Base-by-base conservation (phyloP, 2,329 filamentous ascomycete genomes). In the Stachybotrys echinatus region DNA sequence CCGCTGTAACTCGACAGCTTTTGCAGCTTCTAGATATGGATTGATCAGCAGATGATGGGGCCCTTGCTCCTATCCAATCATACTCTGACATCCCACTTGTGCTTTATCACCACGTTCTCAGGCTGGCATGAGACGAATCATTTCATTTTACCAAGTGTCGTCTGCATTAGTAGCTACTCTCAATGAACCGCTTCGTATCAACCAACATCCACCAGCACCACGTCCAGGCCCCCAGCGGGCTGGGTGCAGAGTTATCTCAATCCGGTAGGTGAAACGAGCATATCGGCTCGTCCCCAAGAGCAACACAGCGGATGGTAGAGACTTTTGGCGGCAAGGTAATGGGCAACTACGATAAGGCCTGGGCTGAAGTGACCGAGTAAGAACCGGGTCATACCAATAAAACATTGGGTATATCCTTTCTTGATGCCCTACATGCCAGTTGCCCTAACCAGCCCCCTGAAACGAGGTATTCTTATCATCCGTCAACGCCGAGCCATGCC, bases 231-330 rank as follows among this genome's bases (percentile, higher is more conserved):
- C 72, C 22, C 68, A 77, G 34, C 78, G 73, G 70, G 68, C 8
- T 82, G 79, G 78, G 73, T 83, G 66, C 74, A 79, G 52, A 78
- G 82, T 56, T 76, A 80, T 57, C 69, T 81, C 48, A 58, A 74
- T 42, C 70, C 76, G 20, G 60, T 74, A 39, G 65, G 65, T n/a
- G 72, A 71, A 20, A 67, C 64, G 8, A 58, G 62, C 5, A 66
- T 81, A 51, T 65, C 74, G 53, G 73, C 58, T 74, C 47, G 70
- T 79, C 14, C 63, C 82, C 45, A 65, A 62, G n/a, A 77, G 75
- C 10, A 79, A 78, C 4, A 74, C 54, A 76, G 77, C 49, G 76
- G 75, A 6, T 83, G 78, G 78, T 74, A 76, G n/a, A 73, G 49
- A 66, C 66, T 22, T 77, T 74, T 52, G 68, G 68, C 20, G 72